Percentiles rank a stretch among this genome's conserved stretches.
Conservation (phyloP, 208 protist species). For the Trypanosoma platydactyli region DNA sequence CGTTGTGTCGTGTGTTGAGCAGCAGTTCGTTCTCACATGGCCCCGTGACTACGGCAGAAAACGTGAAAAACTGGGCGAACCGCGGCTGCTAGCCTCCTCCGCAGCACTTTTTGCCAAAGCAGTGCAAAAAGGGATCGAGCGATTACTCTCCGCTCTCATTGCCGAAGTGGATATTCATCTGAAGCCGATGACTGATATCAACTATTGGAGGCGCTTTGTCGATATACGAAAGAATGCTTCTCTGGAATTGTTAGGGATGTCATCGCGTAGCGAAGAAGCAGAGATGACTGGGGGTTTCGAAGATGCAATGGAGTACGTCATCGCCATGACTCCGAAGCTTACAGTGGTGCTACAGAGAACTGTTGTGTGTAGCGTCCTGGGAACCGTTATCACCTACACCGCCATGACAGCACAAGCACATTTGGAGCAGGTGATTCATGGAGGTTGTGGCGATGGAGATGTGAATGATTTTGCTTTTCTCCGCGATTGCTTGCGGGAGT, state of each 20-base stretch:
- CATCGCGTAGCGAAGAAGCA: background rate
- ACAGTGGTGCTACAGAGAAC: conserved; percentile 57
- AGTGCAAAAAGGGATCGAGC: conserved; percentile 77
- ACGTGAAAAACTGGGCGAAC: conserved; percentile 62
- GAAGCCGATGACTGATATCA: conserved; percentile 42
- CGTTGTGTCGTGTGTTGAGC: conserved; percentile 83
- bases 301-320: conserved; percentile 68
- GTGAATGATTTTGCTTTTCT: conserved; percentile 61
- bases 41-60: conserved; percentile 56
- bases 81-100: conserved; percentile 62
- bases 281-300: conserved; percentile 39
- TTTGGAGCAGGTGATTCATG: conserved; percentile 53
- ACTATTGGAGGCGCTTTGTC: conserved; percentile 69
- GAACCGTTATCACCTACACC: conserved; percentile 67
- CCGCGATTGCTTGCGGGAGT: conserved; percentile 61
- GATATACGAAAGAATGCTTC: conserved; percentile 36
- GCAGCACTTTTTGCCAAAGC: conserved; percentile 71
- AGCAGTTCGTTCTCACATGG: conserved; percentile 87
- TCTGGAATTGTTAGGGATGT: background rate
- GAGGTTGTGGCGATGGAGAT: conserved; percentile 41
- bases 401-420: conserved; percentile 62
- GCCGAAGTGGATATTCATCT: conserved; percentile 63
- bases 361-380: conserved; percentile 75
- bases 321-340: conserved; percentile 68
- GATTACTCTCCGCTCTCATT: conserved; percentile 59